Percentiles rank a stretch among this genome's conserved stretches.
Evolutionary conservation across 2,329 filamentous ascomycete species (phyloP).

Genomic region (Juglanconis sp.): DNA sequence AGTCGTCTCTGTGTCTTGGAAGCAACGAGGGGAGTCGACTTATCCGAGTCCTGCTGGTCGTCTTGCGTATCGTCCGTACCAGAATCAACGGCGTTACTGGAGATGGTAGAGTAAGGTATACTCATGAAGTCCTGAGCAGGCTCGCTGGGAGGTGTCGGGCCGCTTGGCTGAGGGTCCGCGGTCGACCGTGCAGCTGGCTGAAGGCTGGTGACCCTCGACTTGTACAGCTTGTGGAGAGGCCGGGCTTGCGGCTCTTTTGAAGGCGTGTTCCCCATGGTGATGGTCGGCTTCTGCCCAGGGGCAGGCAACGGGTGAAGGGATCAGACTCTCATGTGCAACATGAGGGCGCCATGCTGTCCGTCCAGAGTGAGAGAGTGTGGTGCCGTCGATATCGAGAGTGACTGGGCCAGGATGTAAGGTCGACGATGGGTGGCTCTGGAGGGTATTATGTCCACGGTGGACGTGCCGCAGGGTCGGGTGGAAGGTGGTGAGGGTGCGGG

Average conservation of each 20-base stretch:
- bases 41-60: slow-evolving; percentile 22
- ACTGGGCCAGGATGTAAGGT: not conserved
- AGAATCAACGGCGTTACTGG: slow-evolving; percentile 3
- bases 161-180: slow-evolving; percentile 1
- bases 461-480: not conserved
- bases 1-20: slow-evolving; percentile 37
- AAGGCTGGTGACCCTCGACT: slow-evolving; percentile 8
- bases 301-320: slow-evolving; percentile 1
- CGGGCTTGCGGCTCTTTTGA: slow-evolving; percentile 16
- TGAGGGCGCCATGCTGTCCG: slow-evolving; percentile 16
- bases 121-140: slow-evolving; percentile 8
- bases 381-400: not conserved
- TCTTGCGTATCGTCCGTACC: not conserved
- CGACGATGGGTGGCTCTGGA: no score
- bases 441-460: no score
- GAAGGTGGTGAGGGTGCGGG: not conserved
- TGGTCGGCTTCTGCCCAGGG: slow-evolving; percentile 4
- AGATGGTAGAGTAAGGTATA: slow-evolving; percentile 14
- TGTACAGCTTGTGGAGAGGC: slow-evolving; percentile 15
- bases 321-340: slow-evolving; percentile 10
- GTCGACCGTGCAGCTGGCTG: slow-evolving; percentile 1
- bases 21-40: slow-evolving; percentile 5
- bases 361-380: not conserved
- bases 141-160: not conserved
- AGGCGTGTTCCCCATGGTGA: slow-evolving; percentile 17